A percentile compares a stretch with the other conserved stretches of the same genome.
These are phyloP conservation scores for Sporothrix protearum DNA, from an alignment of 2,329 filamentous ascomycete genomes.

Conservation along the genomic window DNA sequence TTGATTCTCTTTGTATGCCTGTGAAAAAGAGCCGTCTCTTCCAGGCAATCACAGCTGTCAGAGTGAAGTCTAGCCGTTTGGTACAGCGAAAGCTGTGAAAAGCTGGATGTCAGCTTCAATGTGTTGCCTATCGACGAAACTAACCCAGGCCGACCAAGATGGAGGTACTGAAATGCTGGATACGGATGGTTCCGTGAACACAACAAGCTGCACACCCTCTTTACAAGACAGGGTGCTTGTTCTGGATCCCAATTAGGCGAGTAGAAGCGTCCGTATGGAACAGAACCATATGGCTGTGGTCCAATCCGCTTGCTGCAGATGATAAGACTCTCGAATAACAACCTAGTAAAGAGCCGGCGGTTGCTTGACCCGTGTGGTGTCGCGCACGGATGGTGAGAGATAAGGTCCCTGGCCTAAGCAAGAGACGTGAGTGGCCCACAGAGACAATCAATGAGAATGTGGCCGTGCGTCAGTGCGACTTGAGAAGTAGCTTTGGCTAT, in stretches of 20 bases:
- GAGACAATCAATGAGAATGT: not conserved
- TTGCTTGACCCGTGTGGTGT: not conserved
- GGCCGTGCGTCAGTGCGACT: constrained; percentile 18
- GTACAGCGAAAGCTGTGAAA: no score
- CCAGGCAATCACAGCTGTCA: not conserved
- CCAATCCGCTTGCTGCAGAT: constrained; percentile 21
- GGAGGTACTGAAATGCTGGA: not conserved
- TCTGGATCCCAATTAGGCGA: not conserved
- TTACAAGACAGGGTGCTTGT: not conserved
- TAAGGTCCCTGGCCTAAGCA: constrained; percentile 20
- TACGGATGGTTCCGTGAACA: constrained; percentile 7
- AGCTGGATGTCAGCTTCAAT: not conserved
- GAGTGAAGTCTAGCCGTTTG: not conserved
- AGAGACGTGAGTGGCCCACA: constrained; percentile 19
- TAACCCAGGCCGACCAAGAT: not conserved
- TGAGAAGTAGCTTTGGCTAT: not conserved
- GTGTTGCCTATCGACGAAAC: not conserved
- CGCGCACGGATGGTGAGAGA: constrained; percentile 16
- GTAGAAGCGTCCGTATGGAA: not conserved
- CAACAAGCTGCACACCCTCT: not conserved
- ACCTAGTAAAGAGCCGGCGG: not conserved
- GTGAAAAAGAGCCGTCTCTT: not conserved
- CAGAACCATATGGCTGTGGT: not conserved
- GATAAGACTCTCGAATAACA: constrained; percentile 19
- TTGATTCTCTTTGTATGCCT: not conserved